A percentile compares a stretch with the other conserved stretches of the same genome.
phyloP scores from a whole-genome alignment of 768 basidiomycete genomes.

The Auricularia sp. region DNA sequence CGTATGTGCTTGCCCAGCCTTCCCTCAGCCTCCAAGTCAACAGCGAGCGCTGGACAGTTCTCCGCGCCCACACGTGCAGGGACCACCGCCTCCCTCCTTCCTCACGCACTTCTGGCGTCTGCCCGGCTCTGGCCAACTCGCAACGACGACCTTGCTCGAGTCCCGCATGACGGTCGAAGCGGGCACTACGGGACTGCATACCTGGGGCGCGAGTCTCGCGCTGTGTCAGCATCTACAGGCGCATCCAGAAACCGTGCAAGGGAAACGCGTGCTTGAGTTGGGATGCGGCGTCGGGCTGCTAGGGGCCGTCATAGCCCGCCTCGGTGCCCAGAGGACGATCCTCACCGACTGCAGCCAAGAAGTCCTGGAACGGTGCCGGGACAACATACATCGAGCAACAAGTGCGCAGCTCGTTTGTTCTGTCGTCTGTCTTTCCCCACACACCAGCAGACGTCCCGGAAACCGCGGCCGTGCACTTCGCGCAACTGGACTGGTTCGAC shows the following conservation, averaged over 20 bases:
- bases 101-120: background rate
- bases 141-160: conserved; percentile 8
- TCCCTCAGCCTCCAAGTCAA: too few relatives aligned
- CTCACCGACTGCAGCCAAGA: conserved; percentile 8
- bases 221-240: conserved; percentile 10
- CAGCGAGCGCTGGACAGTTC: background rate
- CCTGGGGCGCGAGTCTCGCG: conserved; percentile 11
- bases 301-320: conserved; percentile 7
- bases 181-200: conserved; percentile 13
- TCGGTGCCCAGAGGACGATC: background rate
- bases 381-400: conserved; percentile 1
- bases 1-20: too few relatives aligned
- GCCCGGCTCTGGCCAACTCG: background rate
- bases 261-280: conserved; percentile 10
- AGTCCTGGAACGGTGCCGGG: conserved; percentile 7
- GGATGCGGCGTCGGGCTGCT: conserved; percentile 12
- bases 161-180: conserved; percentile 11
- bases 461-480: too few relatives aligned
- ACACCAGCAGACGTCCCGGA: background rate
- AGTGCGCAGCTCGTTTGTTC: background rate
- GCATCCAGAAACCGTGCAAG: conserved; percentile 7
- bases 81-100: background rate
- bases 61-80: background rate
- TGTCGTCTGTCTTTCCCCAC: background rate
- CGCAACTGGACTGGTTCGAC: too few relatives aligned